phyloP scores from a whole-genome alignment of 2,329 filamentous ascomycete genomes.

The Samsoniella hepiali region DNA sequence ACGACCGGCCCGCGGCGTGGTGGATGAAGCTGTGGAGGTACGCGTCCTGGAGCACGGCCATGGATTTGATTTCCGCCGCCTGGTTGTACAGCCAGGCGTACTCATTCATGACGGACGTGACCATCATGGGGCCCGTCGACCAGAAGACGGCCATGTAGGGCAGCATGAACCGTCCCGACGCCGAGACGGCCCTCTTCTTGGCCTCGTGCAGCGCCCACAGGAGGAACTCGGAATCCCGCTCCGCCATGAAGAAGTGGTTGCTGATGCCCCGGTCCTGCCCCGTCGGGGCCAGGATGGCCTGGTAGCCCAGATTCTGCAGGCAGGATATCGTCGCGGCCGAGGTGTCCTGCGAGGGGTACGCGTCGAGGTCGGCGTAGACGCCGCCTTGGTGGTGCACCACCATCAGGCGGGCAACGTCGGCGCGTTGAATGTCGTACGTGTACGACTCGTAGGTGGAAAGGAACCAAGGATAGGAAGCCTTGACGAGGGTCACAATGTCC shows the following conservation, averaged over 20 bases:
- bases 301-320: constrained; percentile 20
- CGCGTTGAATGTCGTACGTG: constrained; percentile 25
- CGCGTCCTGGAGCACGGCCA: constrained; percentile 21
- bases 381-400: constrained; percentile 26
- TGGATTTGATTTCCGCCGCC: constrained; percentile 1
- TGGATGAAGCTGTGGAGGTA: constrained; percentile 18
- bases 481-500: constrained; percentile 22
- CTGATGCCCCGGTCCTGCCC: constrained; percentile 21
- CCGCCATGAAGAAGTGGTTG: constrained; percentile 29
- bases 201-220: constrained; percentile 24
- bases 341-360: constrained; percentile 17
- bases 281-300: constrained; percentile 23
- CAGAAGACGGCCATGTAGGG: constrained; percentile 28
- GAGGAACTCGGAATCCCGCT: constrained; percentile 21
- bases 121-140: constrained; percentile 28
- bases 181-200: constrained; percentile 22
- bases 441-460: constrained; percentile 25
- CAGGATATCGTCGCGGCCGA: constrained; percentile 20
- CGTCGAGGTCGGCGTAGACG: constrained; percentile 27
- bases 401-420: constrained; percentile 25
- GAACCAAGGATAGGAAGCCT: constrained; percentile 24
- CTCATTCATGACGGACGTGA: constrained; percentile 22
- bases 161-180: constrained; percentile 20
- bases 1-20: constrained; percentile 26
- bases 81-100: constrained; percentile 21